phyloP scores from a whole-genome alignment of 2,329 filamentous ascomycete species.

The Fusarium irregulare region DNA sequence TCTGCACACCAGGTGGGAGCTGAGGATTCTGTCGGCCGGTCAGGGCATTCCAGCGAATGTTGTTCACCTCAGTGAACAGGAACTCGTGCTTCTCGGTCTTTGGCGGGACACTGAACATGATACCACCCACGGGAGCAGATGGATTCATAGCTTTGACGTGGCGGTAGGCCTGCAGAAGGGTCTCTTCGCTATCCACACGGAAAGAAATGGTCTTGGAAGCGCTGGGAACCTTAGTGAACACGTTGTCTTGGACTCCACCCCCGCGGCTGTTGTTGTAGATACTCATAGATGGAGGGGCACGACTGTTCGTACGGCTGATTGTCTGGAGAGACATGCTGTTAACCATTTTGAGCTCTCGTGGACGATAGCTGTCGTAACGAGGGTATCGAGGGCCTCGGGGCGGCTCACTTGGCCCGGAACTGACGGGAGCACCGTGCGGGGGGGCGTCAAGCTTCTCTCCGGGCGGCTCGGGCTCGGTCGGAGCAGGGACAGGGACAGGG shows the following conservation, averaged over 20 bases:
- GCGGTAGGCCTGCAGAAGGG: slow-evolving; percentile 10
- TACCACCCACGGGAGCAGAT: neutral
- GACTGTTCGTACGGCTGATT: neutral
- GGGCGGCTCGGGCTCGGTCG: too few relatives aligned
- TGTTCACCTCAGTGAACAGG: neutral
- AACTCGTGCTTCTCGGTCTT: neutral
- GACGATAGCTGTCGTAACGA: neutral
- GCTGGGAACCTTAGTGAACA: slow-evolving; percentile 12
- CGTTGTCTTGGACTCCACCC: slow-evolving; percentile 11
- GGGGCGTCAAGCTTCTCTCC: too few relatives aligned
- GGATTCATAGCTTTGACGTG: slow-evolving; percentile 27
- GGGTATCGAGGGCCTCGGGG: neutral
- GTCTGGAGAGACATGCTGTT: slow-evolving; percentile 15
- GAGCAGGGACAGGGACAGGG: too few relatives aligned
- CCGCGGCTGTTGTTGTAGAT: slow-evolving; percentile 19
- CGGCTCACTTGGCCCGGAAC: neutral
- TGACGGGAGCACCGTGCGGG: too few relatives aligned
- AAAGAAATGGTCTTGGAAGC: slow-evolving; percentile 11
- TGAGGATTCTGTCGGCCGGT: neutral
- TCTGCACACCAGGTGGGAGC: neutral
- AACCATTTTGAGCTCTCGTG: slow-evolving; percentile 3
- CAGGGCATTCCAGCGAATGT: slow-evolving; percentile 1
- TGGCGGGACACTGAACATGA: slow-evolving; percentile 14
- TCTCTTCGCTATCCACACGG: slow-evolving; percentile 16
- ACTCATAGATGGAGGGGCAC: neutral